Conservation (phyloP, 2,329 filamentous ascomycete genomes). For the Botryosphaeria dothidea region DNA sequence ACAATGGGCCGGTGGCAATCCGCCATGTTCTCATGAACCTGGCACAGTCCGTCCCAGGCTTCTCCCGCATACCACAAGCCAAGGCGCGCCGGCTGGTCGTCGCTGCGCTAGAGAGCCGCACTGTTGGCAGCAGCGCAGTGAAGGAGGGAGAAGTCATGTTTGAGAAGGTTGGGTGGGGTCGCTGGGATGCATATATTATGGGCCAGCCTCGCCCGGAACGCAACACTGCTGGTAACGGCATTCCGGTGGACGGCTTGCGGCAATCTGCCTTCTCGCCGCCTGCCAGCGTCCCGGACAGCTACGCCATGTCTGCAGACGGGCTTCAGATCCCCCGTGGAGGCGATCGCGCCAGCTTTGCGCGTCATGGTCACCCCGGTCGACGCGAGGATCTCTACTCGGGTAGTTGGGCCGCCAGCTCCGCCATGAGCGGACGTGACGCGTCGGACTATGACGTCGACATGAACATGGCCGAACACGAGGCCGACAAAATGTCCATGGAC, state of each 20-base stretch:
- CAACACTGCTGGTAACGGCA: not conserved
- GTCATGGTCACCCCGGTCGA: not conserved
- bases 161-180: slow-evolving; percentile 95
- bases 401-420: slow-evolving; percentile 70
- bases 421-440: slow-evolving; percentile 69
- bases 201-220: slow-evolving; percentile 58
- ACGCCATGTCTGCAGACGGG: slow-evolving; percentile 43
- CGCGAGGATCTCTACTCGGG: slow-evolving; percentile 46
- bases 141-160: slow-evolving; percentile 37
- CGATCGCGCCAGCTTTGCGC: slow-evolving; percentile 18
- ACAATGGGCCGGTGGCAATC: slow-evolving; percentile 88
- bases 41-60: slow-evolving; percentile 89
- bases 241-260: slow-evolving; percentile 24
- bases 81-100: slow-evolving; percentile 91
- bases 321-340: slow-evolving; percentile 48
- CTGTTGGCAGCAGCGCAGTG: not conserved
- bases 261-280: slow-evolving; percentile 45
- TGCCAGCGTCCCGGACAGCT: slow-evolving; percentile 51
- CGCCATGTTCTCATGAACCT: slow-evolving; percentile 94
- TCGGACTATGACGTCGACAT: slow-evolving; percentile 56
- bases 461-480: slow-evolving; percentile 78
- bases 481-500: slow-evolving; percentile 92
- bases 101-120: slow-evolving; percentile 80
- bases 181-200: slow-evolving; percentile 83
- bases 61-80: slow-evolving; percentile 81